These are phyloP conservation scores for Plectosphaerella plurivora DNA, from an alignment of 2,329 filamentous ascomycete species.

Conservation along the genomic window DNA sequence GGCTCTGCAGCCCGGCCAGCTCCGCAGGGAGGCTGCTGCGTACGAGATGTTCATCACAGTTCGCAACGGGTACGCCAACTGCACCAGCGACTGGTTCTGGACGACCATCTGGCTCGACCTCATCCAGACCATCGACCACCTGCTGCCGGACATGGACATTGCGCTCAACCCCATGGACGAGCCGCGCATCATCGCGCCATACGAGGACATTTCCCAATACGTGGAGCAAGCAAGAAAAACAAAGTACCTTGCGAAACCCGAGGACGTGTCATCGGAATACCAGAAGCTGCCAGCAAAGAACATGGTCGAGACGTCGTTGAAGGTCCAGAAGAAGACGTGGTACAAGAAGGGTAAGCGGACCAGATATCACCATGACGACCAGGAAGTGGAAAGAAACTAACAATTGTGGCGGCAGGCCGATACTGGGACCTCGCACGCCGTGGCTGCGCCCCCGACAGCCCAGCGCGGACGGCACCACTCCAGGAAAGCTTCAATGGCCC, in stretches of 20 bases:
- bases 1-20: slow-evolving; percentile 41
- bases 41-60: slow-evolving; percentile 61
- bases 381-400: not conserved
- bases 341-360: slow-evolving; percentile 41
- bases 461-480: slow-evolving; percentile 44
- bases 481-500: slow-evolving; percentile 38
- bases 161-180: slow-evolving; percentile 66
- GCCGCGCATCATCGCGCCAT: slow-evolving; percentile 58
- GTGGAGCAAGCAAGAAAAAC: slow-evolving; percentile 48
- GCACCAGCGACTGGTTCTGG: slow-evolving; percentile 54
- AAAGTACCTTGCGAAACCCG: slow-evolving; percentile 35
- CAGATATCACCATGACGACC: not conserved
- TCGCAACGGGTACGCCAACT: slow-evolving; percentile 45
- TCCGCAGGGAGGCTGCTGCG: slow-evolving; percentile 47
- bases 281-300: slow-evolving; percentile 33
- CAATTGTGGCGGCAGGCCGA: slow-evolving; percentile 28
- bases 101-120: slow-evolving; percentile 52
- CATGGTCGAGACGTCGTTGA: slow-evolving; percentile 24
- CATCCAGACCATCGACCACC: slow-evolving; percentile 45
- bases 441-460: slow-evolving; percentile 59
- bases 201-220: slow-evolving; percentile 53
- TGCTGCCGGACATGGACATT: slow-evolving; percentile 64
- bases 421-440: slow-evolving; percentile 56
- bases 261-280: slow-evolving; percentile 39
- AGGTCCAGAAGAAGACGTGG: slow-evolving; percentile 39